Percentiles rank a stretch among this genome's conserved stretches.
These are phyloP conservation scores for Nemania sp. DNA, from an alignment of 2,329 filamentous ascomycete genomes.

Conservation along the genomic window DNA sequence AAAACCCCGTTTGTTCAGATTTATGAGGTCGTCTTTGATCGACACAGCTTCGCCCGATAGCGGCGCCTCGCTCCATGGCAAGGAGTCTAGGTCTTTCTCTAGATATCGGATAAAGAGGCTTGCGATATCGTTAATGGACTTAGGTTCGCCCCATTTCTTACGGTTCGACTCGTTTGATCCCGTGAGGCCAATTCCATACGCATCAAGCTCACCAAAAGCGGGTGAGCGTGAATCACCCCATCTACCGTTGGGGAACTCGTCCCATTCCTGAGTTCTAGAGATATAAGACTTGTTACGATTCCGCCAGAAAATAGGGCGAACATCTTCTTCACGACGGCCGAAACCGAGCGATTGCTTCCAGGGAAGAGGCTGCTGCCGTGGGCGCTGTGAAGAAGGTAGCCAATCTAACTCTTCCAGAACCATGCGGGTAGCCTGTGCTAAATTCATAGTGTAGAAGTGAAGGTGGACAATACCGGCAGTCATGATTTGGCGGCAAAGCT, in stretches of 20 bases:
- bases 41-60: slow-evolving; percentile 84
- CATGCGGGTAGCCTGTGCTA: slow-evolving; percentile 93
- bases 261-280: slow-evolving; percentile 96
- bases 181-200: slow-evolving; percentile 92
- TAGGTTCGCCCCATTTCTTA: slow-evolving; percentile 91
- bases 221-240: slow-evolving; percentile 98
- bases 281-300: slow-evolving; percentile 97
- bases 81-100: slow-evolving; percentile 79
- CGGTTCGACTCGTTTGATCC: slow-evolving; percentile 97
- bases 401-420: slow-evolving; percentile 90
- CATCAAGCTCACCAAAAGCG: slow-evolving; percentile 93
- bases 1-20: slow-evolving; percentile 86
- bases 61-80: slow-evolving; percentile 94
- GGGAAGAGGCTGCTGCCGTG: slow-evolving; percentile 88
- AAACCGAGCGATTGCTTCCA: slow-evolving; percentile 96
- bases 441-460: slow-evolving; percentile 99
- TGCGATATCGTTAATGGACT: slow-evolving; percentile 81
- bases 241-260: slow-evolving; percentile 97
- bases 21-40: slow-evolving; percentile 81
- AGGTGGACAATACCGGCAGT: slow-evolving; percentile 85
- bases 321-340: slow-evolving; percentile 90
- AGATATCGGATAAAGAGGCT: slow-evolving; percentile 88
- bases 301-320: slow-evolving; percentile 98
- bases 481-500: slow-evolving; percentile 90
- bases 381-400: slow-evolving; percentile 80